phyloP scores from a whole-genome alignment of 805 yeast genomes.

The Cyberlindnera maclurae region DNA sequence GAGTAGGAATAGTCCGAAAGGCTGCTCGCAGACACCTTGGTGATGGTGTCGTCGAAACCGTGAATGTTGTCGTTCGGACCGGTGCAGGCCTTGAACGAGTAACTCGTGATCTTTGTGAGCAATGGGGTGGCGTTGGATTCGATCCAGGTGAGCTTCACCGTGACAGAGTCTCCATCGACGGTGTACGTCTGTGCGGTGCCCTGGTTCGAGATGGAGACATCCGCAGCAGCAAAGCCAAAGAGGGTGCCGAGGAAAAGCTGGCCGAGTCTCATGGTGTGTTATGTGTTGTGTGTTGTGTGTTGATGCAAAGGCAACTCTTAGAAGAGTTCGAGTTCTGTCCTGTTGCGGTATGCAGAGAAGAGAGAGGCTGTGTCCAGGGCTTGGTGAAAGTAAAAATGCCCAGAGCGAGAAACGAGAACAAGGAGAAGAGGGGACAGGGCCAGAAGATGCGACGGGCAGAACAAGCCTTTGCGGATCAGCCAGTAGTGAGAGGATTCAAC shows the following conservation, averaged over 20 bases:
- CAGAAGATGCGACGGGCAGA: no score
- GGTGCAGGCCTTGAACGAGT: constrained; percentile 56
- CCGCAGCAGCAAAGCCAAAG: constrained; percentile 9
- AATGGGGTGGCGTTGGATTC: constrained; percentile 46
- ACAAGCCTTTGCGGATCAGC: no score
- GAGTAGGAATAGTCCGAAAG: constrained; percentile 28
- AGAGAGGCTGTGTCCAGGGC: no score
- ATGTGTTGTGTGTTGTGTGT: neutral
- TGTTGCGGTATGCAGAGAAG: no score
- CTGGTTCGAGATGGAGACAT: constrained; percentile 26
- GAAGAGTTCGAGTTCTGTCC: no score
- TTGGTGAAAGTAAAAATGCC: no score
- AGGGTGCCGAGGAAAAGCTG: neutral
- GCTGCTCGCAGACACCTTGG: constrained; percentile 23
- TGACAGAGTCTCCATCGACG: constrained; percentile 19
- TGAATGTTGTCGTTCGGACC: constrained; percentile 53
- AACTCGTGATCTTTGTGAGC: constrained; percentile 34
- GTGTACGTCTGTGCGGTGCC: constrained; percentile 12
- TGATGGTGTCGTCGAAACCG: constrained; percentile 28
- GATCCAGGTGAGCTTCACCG: constrained; percentile 39
- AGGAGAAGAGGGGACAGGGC: no score
- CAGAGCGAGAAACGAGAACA: no score
- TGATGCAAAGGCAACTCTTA: no score
- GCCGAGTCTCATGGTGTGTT: neutral
- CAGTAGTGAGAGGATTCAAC: no score